Evolutionary conservation across 768 basidiomycete genomes (phyloP), one percentile per base, ranked within the genome.

Genomic region (Austroboletus eburneus): DNA sequence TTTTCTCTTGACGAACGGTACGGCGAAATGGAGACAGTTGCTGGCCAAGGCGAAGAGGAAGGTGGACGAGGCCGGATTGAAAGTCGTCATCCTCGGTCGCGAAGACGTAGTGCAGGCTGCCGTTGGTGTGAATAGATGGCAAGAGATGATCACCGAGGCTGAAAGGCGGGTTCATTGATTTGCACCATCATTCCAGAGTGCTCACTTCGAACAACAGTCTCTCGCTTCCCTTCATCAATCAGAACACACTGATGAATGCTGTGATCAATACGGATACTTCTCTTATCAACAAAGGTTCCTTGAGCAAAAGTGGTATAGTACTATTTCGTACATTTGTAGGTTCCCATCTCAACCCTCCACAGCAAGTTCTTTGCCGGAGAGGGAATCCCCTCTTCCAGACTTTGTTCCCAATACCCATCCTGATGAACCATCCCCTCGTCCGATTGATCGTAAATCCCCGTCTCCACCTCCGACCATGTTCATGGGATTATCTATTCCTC

Each of bases 61-160:
- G 57, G 62, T 60, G 9, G 61, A 66, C 6, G 62, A 67, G 42
- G 66, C 68, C 42, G 72, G 72, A 2, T 71, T 75, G 55, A 70
- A 63, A 13, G 64, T 83, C 18, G 69, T 79, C 27, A 65, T 83
- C 5, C 66, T 89, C 8, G 78, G 74, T 0, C 76, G 85, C 41
- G 62, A 65, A 21, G 68, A 64, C 4, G 65, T 70, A 0, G 70
- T 85, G 52, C 60, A 68, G 22, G 66, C 73, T 10, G 79, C 74
- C 1, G 62, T 82, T n/a, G 82, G 83, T 2, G 55, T 59, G 18
- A 72, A 72, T n/a, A 68, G 51, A 18, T 88, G 83, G 84, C 63
- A 65, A 24, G 73, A 77, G 30, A 59, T 86, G 29, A 65, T 70
- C 0, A 64, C 71, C 0, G 78, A 79, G 50, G 78, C 78, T 2